Evolutionary conservation across 2,329 filamentous ascomycete genomes (phyloP).

Genomic region (Aotearoamyces nothofagi): DNA sequence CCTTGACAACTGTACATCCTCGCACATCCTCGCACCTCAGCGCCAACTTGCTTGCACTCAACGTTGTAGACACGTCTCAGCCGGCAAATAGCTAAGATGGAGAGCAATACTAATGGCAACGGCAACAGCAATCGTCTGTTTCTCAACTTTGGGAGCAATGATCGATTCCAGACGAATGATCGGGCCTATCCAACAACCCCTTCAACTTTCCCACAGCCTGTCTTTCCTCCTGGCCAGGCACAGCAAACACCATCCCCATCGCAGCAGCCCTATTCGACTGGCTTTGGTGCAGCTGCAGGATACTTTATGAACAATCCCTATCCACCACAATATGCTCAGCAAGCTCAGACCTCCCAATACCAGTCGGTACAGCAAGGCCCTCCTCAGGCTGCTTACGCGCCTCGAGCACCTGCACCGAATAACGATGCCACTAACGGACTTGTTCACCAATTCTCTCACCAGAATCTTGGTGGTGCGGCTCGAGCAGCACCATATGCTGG

Average conservation of each 20-base stretch:
- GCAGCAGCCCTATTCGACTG: constrained; percentile 25
- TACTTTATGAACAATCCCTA: constrained; percentile 53
- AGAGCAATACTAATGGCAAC: constrained; percentile 5
- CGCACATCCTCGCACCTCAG: no score
- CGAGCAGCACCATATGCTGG: constrained; percentile 55
- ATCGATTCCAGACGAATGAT: constrained; percentile 42
- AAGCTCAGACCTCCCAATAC: constrained; percentile 27
- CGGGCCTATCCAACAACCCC: constrained; percentile 75
- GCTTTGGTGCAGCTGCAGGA: constrained; percentile 28
- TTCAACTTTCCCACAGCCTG: constrained; percentile 89
- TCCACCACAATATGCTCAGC: constrained; percentile 21
- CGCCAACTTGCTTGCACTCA: no score
- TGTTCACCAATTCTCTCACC: constrained; percentile 91
- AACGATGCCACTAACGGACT: constrained; percentile 83
- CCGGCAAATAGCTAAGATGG: no score
- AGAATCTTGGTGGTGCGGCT: constrained; percentile 68
- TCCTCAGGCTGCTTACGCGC: constrained; percentile 29
- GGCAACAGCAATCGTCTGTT: constrained; percentile 38
- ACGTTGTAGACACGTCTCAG: no score
- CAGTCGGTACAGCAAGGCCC: constrained; percentile 40
- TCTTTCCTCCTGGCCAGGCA: constrained; percentile 30
- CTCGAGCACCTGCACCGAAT: constrained; percentile 35
- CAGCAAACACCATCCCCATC: constrained; percentile 26
- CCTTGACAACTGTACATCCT: no score
- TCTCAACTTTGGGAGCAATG: constrained; percentile 52